phyloP scores from a whole-genome alignment of 306 rosid genomes.

The Quercus glauca region DNA sequence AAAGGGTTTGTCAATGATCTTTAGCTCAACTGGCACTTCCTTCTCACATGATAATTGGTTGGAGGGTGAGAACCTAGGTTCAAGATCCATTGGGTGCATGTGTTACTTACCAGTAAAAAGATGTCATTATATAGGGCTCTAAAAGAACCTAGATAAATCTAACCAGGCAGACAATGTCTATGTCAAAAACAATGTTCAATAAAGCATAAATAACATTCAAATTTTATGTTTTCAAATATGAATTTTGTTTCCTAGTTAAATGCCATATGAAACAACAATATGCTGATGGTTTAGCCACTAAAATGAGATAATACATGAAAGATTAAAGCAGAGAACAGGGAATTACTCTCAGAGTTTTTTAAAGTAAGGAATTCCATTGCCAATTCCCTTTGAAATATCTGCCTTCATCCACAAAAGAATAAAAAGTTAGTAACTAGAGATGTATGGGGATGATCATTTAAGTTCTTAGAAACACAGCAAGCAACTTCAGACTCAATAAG shows the following conservation, averaged over 20 bases:
- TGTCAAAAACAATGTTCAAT: background rate
- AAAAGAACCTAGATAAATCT: background rate
- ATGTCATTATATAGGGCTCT: background rate
- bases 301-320: background rate
- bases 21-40: too few species aligned
- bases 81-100: too few species aligned
- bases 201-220: background rate
- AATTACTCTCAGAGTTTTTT: conserved; percentile 44
- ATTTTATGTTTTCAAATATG: background rate
- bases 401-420: conserved; percentile 65
- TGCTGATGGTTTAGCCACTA: background rate
- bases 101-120: too few species aligned
- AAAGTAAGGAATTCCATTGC: conserved; percentile 38
- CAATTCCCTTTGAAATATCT: conserved; percentile 58
- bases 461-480: background rate
- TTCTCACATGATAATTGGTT: too few species aligned
- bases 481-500: background rate
- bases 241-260: background rate
- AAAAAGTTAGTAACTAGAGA: conserved; percentile 27
- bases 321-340: conserved; percentile 19
- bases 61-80: too few species aligned
- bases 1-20: background rate
- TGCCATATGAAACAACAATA: background rate
- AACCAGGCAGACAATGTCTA: background rate
- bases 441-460: background rate